Evolutionary conservation across 2,329 filamentous ascomycete genomes (phyloP), one percentile per base, ranked within the genome.

Genomic region (Xenoacremonium recifei): DNA sequence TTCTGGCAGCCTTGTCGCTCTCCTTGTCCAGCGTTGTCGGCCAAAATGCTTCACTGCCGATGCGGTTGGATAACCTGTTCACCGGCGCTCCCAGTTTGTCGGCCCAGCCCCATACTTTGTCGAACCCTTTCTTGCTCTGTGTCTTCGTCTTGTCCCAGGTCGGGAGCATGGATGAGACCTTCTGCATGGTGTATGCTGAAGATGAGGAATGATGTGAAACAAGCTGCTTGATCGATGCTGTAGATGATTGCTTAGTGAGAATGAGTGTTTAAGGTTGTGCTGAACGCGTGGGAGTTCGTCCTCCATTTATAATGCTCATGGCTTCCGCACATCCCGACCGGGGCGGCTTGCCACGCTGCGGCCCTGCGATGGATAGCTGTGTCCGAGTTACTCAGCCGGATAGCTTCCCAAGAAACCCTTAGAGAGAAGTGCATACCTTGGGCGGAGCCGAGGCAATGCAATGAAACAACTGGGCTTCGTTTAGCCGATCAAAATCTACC

Each of bases 11-110:
- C 69, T 95, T 95, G 64, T 95, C 88, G 55, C 85, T 86, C 69
- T 95, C 90, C 62, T 89, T 89, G 58, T 95, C 89, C 52, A 95
- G 72, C 1, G 84, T 85, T 37, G 85, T 89, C 2, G 90, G 89
- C 84, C 89, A 88, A 63, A 95, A 95, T 4, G 87, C 85, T 65
- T 95, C 89, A 27, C 67, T 68, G 19, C 89, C 89, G 37, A 95
- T 75, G 61, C 85, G 87, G 67, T 95, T 90, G 18, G 85, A 87
- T 12, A 95, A 64, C 35, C 77, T 79, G 59, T 95, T 95, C 56
- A 95, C 80, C 2, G 89, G 89, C 2, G 77, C 80, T 13, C 87
- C 86, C 10, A 73, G 70, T 55, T 75, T 73, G 39, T 66, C 64
- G 46, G 51, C 68, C 65, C 59, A 69, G 49, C 31, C 73, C 73